These are phyloP conservation scores for Thoreauomyces humboldtii DNA, from an alignment of 192 early-diverging fungal species.

Conservation along the genomic window DNA sequence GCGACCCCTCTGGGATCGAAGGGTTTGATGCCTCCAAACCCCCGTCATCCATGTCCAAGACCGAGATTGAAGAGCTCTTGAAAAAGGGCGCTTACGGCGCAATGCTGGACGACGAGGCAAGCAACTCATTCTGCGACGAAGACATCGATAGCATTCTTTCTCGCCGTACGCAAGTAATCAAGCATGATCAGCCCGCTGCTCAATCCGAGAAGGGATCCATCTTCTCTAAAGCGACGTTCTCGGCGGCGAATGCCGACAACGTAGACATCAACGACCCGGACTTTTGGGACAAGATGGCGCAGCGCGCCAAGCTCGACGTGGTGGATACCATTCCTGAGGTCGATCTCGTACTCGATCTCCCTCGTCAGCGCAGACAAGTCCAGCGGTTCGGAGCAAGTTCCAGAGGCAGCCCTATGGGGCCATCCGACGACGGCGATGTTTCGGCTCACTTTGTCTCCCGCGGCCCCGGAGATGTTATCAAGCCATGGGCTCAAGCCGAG, in stretches of 20 bases:
- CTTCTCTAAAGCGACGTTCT: slow-evolving; percentile 85
- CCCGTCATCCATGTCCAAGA: slow-evolving; percentile 60
- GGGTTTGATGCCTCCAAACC: slow-evolving; percentile 29
- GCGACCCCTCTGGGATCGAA: slow-evolving; percentile 27
- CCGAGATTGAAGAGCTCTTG: slow-evolving; percentile 79
- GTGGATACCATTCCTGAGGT: slow-evolving; percentile 51
- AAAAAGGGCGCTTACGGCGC: slow-evolving; percentile 90
- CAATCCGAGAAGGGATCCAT: slow-evolving; percentile 63
- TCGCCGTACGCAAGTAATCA: slow-evolving; percentile 73
- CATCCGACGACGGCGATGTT: slow-evolving; percentile 26
- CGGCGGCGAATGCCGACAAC: slow-evolving; percentile 44
- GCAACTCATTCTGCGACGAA: slow-evolving; percentile 76
- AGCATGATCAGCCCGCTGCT: slow-evolving; percentile 62
- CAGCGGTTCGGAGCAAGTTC: slow-evolving; percentile 58
- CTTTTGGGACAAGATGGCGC: slow-evolving; percentile 88
- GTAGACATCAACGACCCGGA: slow-evolving; percentile 82
- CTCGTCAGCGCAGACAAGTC: slow-evolving; percentile 64
- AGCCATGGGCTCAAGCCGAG: slow-evolving; percentile 55
- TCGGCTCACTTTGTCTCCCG: background rate
- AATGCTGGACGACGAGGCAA: slow-evolving; percentile 78
- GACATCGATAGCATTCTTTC: slow-evolving; percentile 84
- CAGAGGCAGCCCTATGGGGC: slow-evolving; percentile 19
- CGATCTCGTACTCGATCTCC: slow-evolving; percentile 67
- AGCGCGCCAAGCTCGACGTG: slow-evolving; percentile 69
- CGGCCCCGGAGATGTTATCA: slow-evolving; percentile 21